These are phyloP conservation scores for Podospora conica DNA, from an alignment of 495 filamentous ascomycete genomes.

Conservation along the genomic window DNA sequence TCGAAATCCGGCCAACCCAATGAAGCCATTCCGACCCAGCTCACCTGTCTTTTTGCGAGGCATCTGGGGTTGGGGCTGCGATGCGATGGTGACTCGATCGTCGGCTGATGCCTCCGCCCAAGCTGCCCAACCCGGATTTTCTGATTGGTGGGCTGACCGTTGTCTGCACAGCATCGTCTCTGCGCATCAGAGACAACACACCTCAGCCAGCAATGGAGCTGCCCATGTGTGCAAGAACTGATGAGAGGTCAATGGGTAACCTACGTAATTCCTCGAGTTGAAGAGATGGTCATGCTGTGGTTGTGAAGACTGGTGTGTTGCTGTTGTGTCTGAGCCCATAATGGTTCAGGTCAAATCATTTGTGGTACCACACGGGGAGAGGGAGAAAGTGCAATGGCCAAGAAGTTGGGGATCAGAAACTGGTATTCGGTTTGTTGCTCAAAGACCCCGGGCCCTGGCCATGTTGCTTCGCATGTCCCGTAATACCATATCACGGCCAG, in stretches of 20 bases:
- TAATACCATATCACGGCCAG: not conserved
- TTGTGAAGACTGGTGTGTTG: not conserved
- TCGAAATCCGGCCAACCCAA: not conserved
- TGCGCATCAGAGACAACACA: not conserved
- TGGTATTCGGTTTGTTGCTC: not conserved
- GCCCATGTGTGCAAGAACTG: not conserved
- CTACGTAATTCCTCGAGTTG: not conserved
- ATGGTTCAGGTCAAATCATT: not conserved
- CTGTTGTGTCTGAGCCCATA: not conserved
- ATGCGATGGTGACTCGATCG: slow-evolving; percentile 3
- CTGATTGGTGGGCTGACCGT: not conserved
- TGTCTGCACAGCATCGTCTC: not conserved
- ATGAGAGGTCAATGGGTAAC: not conserved
- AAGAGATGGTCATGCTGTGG: not conserved
- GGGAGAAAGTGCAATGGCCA: not conserved
- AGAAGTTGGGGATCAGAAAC: not conserved
- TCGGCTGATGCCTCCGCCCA: not conserved
- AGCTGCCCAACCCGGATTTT: not conserved
- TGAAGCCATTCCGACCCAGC: slow-evolving; percentile 4
- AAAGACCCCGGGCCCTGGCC: no score
- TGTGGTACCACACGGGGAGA: not conserved
- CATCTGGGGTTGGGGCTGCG: not conserved
- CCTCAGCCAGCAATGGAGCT: not conserved
- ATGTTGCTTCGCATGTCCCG: no score
- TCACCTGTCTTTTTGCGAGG: not conserved